phyloP scores from a whole-genome alignment of 202 grass and related monocot genomes.

The Eragrostis tef region DNA sequence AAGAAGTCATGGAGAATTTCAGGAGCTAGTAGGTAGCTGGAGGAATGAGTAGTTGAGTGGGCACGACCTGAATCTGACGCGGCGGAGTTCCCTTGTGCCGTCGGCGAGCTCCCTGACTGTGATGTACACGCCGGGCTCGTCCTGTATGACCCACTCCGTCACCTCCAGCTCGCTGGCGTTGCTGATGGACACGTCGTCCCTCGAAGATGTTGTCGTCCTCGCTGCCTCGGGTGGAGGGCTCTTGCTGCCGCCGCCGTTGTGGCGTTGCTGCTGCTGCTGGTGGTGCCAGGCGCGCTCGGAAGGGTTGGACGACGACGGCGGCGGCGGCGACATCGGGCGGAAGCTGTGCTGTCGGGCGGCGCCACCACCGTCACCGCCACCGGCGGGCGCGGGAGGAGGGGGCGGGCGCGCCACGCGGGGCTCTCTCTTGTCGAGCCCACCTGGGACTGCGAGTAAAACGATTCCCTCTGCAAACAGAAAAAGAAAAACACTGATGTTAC shows the following conservation, averaged over 20 bases:
- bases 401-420: no score
- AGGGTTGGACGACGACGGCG: conserved; percentile 60
- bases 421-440: conserved; percentile 51
- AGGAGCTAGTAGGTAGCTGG: not conserved
- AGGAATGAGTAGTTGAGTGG: not conserved
- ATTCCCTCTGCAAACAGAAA: conserved; percentile 54
- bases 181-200: conserved; percentile 72
- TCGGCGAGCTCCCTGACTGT: conserved; percentile 72
- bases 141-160: conserved; percentile 73
- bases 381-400: not conserved
- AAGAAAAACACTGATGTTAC: not conserved
- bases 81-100: conserved; percentile 72
- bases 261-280: conserved; percentile 18
- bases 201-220: conserved; percentile 60
- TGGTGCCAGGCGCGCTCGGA: conserved; percentile 63
- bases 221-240: conserved; percentile 57
- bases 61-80: conserved; percentile 73
- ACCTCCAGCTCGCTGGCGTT: conserved; percentile 74
- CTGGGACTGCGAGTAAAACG: conserved; percentile 65
- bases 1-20: not conserved
- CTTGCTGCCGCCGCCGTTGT: conserved; percentile 39
- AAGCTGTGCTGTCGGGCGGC: conserved; percentile 45
- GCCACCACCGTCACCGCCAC: not conserved
- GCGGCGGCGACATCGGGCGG: conserved; percentile 52
- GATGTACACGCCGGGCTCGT: conserved; percentile 80